Conservation (phyloP, 1,284 basidiomycete genomes). For the Agaricales sp. region DNA sequence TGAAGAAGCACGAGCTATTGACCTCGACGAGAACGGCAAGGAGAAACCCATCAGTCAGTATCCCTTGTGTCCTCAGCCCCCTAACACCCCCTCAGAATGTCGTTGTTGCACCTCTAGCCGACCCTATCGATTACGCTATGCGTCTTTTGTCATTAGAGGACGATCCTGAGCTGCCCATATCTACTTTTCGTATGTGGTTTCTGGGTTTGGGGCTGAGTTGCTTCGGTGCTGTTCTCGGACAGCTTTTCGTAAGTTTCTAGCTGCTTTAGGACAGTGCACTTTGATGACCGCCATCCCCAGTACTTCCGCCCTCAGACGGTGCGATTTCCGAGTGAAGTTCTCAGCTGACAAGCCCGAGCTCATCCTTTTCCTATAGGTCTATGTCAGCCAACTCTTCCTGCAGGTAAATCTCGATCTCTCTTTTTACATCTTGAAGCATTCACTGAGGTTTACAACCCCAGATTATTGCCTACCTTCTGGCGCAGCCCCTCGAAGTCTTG, state of each 20-base stretch:
- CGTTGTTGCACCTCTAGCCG: slow-evolving; percentile 18
- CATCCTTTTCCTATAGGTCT: slow-evolving; percentile 19
- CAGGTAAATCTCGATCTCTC: slow-evolving; percentile 15
- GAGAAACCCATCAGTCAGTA: slow-evolving; percentile 28
- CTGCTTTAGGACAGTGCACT: background rate
- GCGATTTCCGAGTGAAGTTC: background rate
- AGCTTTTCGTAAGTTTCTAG: slow-evolving; percentile 36
- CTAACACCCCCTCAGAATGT: background rate
- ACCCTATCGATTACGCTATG: slow-evolving; percentile 35
- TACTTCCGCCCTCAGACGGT: slow-evolving; percentile 43
- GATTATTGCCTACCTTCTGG: slow-evolving; percentile 33
- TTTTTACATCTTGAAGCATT: background rate
- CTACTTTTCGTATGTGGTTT: slow-evolving; percentile 33
- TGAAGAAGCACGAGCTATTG: slow-evolving; percentile 25
- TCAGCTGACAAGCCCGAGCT: background rate
- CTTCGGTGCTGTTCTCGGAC: slow-evolving; percentile 46
- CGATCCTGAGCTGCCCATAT: slow-evolving; percentile 42
- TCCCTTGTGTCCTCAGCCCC: slow-evolving; percentile 2
- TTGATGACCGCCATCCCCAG: slow-evolving; percentile 12
- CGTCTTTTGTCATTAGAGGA: slow-evolving; percentile 47
- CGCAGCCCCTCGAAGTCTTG: slow-evolving; percentile 30
- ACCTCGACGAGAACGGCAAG: slow-evolving; percentile 26
- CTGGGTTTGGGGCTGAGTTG: slow-evolving; percentile 40
- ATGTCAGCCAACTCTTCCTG: slow-evolving; percentile 46
- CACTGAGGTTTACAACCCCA: background rate